Evolutionary conservation across 2,329 filamentous ascomycete genomes (phyloP), one percentile per base, ranked within the genome.

Genomic region (Penicillium sp.): DNA sequence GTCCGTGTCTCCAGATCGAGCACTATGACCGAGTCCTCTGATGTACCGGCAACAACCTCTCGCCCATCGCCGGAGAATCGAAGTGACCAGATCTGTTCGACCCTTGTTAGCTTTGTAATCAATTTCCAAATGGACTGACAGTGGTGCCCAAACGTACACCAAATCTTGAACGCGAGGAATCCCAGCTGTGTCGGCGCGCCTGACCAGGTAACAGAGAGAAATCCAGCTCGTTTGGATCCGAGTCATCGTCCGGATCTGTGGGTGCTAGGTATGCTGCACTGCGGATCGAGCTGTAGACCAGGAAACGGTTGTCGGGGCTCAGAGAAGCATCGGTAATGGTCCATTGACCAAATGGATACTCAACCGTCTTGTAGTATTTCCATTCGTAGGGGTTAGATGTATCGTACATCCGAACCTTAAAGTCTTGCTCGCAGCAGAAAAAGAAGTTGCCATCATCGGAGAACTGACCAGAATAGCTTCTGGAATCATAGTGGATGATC

Each of bases 401-500:
- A 74, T 98, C 94, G 76, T 98, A 99, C 91, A 99, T 93, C 54
- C 93, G 89, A 10, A 99, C 92, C 66, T 87, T 89, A 78, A 96
- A 96, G 75, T 98, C 93, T 75, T 97, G 92, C 10, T 89, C 90
- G 70, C 90, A 95, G 6, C 89, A 88, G 73, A 94, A 98, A 79
- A 97, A 98, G 79, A 98, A 98, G 75, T 96, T 96, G 27, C 95
- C 95, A 68, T 99, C 95, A 64, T 96, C 91, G 0, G 92, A 96
- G 73, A 98, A 99, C 72, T 98, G 94, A 1, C 95, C 95, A 3
- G 92, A 96, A 71, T 98, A 98, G 54, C 95, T 93, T 41, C 91
- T 87, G 5, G 89, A 84, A 56, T 93, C 86, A 72, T 93, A 96
- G 69, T 96, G 90, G 61, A 98, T 89, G 61, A 96, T 90, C 69